Evolutionary conservation across 495 filamentous ascomycete species (phyloP).

Genomic region (Patellaria atrata): DNA sequence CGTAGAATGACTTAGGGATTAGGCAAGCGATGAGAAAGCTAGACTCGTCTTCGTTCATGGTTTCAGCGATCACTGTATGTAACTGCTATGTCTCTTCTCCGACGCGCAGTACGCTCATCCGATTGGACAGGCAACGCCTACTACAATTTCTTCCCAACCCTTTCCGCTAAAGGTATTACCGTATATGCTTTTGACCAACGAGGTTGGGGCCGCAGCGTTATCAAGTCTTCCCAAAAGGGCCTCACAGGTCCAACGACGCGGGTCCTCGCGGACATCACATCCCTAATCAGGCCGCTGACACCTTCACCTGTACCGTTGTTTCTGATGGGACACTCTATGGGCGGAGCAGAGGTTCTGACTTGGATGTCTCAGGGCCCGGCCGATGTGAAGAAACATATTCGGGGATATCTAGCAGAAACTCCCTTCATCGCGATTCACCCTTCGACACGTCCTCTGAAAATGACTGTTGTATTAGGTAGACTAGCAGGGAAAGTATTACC

Average conservation of each 20-base stretch:
- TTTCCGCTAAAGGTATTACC: constrained; percentile 59
- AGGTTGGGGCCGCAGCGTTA: constrained; percentile 43
- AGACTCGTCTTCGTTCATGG: constrained; percentile 71
- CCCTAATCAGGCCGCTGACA: constrained; percentile 43
- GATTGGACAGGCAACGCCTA: constrained; percentile 46
- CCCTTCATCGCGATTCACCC: constrained; percentile 59
- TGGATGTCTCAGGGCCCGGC: constrained; percentile 32
- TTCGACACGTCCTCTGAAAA: constrained; percentile 38
- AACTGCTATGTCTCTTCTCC: background rate
- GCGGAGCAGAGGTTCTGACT: constrained; percentile 54
- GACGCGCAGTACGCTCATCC: background rate
- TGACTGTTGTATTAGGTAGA: constrained; percentile 45
- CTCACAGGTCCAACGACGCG: constrained; percentile 53
- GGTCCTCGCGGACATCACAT: constrained; percentile 63
- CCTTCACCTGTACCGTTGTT: constrained; percentile 49
- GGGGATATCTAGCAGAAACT: constrained; percentile 51
- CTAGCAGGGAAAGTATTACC: constrained; percentile 53
- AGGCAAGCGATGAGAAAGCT: constrained; percentile 46
- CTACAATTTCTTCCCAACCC: constrained; percentile 47
- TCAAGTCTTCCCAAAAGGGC: constrained; percentile 39
- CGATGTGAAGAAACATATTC: constrained; percentile 27
- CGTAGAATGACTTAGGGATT: no score
- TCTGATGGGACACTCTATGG: constrained; percentile 79
- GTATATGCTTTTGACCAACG: constrained; percentile 66
- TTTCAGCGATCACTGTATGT: constrained; percentile 62